Conservation (phyloP, 1,139 yeast species). For the Meyerozyma elateridarum region DNA sequence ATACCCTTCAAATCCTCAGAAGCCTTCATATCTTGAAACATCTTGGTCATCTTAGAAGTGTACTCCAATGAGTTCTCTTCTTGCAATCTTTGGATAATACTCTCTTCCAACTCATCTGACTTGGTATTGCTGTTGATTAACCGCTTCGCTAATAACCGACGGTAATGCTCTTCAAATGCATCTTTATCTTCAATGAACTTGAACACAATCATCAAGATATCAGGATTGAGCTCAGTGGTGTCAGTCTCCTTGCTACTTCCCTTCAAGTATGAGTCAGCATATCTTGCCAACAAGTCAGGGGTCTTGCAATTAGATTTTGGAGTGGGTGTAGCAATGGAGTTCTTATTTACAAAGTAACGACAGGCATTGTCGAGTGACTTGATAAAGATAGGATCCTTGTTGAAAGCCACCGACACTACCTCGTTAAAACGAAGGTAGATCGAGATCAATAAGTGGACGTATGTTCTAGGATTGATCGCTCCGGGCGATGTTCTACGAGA, state of each 20-base stretch:
- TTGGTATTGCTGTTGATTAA: slow-evolving; percentile 81
- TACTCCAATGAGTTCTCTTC: slow-evolving; percentile 90
- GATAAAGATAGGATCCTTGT: slow-evolving; percentile 72
- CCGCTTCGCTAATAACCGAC: slow-evolving; percentile 84
- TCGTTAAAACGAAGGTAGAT: slow-evolving; percentile 65
- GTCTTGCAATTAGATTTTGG: slow-evolving; percentile 53
- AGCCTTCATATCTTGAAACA: slow-evolving; percentile 93
- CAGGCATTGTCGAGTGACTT: slow-evolving; percentile 91
- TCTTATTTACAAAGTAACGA: slow-evolving; percentile 75
- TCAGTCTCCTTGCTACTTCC: slow-evolving; percentile 70
- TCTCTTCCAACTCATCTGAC: slow-evolving; percentile 81
- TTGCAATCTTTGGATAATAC: slow-evolving; percentile 80
- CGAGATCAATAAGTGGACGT: slow-evolving; percentile 70
- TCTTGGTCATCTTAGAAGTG: slow-evolving; percentile 88
- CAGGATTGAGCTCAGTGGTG: slow-evolving; percentile 67
- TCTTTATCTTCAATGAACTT: slow-evolving; percentile 90
- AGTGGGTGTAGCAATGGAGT: slow-evolving; percentile 70
- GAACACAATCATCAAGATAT: slow-evolving; percentile 82
- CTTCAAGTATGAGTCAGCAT: slow-evolving; percentile 78
- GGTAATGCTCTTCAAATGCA: slow-evolving; percentile 88
- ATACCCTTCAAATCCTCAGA: slow-evolving; percentile 71
- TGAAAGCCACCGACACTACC: slow-evolving; percentile 68
- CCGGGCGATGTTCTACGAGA: slow-evolving; percentile 22
- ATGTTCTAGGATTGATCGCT: slow-evolving; percentile 61
- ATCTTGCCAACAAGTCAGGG: slow-evolving; percentile 87